These are phyloP conservation scores for Hyphodiscus hymeniophilus DNA, from an alignment of 495 filamentous ascomycete species.

Conservation along the genomic window DNA sequence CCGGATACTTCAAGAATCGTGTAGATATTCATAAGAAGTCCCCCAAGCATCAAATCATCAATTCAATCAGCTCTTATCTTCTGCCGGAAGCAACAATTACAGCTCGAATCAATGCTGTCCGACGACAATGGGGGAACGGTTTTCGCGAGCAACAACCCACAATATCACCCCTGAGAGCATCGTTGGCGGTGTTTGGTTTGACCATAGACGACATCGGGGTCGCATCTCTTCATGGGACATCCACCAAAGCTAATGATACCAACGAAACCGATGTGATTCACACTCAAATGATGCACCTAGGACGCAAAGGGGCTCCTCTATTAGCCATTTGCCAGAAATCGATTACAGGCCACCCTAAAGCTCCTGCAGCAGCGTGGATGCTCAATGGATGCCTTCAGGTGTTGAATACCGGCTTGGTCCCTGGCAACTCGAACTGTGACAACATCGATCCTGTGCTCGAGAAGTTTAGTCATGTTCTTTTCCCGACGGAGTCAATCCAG, in stretches of 20 bases:
- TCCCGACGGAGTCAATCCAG: slow-evolving; percentile 85
- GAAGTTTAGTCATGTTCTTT: slow-evolving; percentile 90
- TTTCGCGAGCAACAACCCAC: slow-evolving; percentile 91
- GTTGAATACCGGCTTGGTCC: slow-evolving; percentile 81
- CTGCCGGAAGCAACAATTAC: too few species aligned
- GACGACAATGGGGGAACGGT: slow-evolving; percentile 62
- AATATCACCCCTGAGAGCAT: slow-evolving; percentile 87
- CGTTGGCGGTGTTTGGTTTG: slow-evolving; percentile 90
- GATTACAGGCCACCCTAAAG: slow-evolving; percentile 95
- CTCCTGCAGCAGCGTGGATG: slow-evolving; percentile 98
- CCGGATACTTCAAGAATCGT: too few species aligned
- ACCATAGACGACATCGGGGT: slow-evolving; percentile 93
- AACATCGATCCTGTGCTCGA: slow-evolving; percentile 91
- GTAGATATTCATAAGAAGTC: too few species aligned
- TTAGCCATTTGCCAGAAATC: slow-evolving; percentile 98
- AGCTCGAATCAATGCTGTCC: background rate
- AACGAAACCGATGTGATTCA: slow-evolving; percentile 96
- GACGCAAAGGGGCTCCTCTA: slow-evolving; percentile 88
- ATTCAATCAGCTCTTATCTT: too few species aligned
- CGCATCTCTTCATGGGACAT: slow-evolving; percentile 96
- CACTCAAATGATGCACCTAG: slow-evolving; percentile 87
- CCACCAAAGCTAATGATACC: slow-evolving; percentile 97
- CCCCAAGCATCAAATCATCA: too few species aligned
- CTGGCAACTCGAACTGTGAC: slow-evolving; percentile 94
- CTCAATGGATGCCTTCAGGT: slow-evolving; percentile 94